Conservation (phyloP, 2,329 filamentous ascomycete species). For the Periglandula ipomoeae region DNA sequence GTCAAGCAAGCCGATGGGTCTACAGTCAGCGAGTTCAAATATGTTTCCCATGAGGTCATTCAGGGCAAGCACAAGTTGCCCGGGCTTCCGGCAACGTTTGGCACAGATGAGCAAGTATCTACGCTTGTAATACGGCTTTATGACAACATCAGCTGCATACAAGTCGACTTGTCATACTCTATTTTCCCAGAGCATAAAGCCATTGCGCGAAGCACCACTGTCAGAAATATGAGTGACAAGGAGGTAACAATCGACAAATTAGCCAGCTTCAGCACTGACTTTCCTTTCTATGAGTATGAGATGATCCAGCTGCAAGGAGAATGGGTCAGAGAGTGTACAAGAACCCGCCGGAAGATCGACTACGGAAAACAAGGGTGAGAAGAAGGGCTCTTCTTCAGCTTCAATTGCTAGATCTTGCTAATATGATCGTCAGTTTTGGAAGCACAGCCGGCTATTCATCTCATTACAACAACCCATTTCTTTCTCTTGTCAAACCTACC, state of each 20-base stretch:
- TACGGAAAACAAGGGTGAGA: conserved; percentile 45
- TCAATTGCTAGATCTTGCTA: too few species aligned
- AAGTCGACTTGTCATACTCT: conserved; percentile 52
- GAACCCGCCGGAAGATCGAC: conserved; percentile 44
- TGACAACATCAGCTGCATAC: conserved; percentile 49
- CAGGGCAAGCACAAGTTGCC: conserved; percentile 46
- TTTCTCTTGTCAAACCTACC: too few species aligned
- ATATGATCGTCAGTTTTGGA: too few species aligned
- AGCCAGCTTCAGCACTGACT: conserved; percentile 52
- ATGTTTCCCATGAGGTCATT: conserved; percentile 45
- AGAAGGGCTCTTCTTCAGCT: too few species aligned
- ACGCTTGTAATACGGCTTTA: conserved; percentile 49
- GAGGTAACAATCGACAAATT: conserved; percentile 46
- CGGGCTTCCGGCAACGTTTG: conserved; percentile 52
- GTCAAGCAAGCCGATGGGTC: conserved; percentile 50
- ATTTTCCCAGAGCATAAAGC: conserved; percentile 54
- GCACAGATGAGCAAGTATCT: conserved; percentile 43
- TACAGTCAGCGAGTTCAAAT: conserved; percentile 49
- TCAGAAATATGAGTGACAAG: conserved; percentile 48
- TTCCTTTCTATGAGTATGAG: conserved; percentile 50
- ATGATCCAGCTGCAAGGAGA: conserved; percentile 55
- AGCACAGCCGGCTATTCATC: too few species aligned
- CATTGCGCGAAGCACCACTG: conserved; percentile 49
- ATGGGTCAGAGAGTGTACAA: conserved; percentile 50
- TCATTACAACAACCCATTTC: too few species aligned